Base-by-base conservation (phyloP, 139 green algal genomes). In the Raphidocelis subcapitata region DNA sequence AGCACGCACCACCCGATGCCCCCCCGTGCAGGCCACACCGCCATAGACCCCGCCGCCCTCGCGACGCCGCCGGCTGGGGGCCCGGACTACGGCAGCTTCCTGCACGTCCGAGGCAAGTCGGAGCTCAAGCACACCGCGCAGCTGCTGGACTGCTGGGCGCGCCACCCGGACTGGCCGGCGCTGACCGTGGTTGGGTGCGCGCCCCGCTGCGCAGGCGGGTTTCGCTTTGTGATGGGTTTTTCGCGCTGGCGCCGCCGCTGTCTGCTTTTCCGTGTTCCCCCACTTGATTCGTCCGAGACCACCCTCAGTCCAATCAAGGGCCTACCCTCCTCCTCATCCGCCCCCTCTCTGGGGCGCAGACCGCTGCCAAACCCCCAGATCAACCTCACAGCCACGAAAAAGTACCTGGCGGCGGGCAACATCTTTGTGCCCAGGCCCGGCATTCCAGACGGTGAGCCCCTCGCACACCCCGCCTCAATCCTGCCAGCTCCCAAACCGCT, bases 21-120 rank as follows among this genome's bases (percentile, higher is more conserved):
- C 15, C 23, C 29, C 3, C 44, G 18, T 47, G 49, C 47, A 70
- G 60, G 46, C n/a, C 70, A 77, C 16, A 70, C 70, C 28, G 54
- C 44, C 8, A 10, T 62, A 12, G 60, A 77, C 44, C 59, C 46
- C 28, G 23, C 29, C 1, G 47, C 41, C 23, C n/a, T 62, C 24
- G 16, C 32, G 5, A 26, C n/a, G 32, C 23, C 12, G 26, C 60
- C 63, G 33, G 46, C 62, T 24, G 60, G 59, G n/a, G 47, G 46
- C 20, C 29, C 63, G 3, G 36, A 47, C 28, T 51, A 52, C 4
- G 18, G 56, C 15, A 20, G 36, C 16, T 62, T 26, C 4, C 72
- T 79, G 5, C 73, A 79, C 52, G 41, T 74, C 5, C 55, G 73
- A 1, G 73, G 73, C 55, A 79, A 79, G 65, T 70, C 56, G 1